Evolutionary conservation across 148 eudicot genomes (phyloP).

Genomic region (Camellia japonica): DNA sequence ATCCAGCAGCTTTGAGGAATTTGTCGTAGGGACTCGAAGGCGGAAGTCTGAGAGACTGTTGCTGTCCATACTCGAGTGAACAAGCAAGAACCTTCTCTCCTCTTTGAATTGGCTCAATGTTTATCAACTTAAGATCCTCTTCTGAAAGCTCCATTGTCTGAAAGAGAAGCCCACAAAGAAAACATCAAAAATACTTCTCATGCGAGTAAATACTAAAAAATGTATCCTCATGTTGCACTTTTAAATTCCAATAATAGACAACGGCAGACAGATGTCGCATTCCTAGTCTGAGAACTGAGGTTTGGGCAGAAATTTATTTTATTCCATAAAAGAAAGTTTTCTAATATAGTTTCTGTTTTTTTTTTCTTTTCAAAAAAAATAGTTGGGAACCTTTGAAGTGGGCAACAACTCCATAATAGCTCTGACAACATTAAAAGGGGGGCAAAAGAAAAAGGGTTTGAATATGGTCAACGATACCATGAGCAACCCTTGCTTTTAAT

Average conservation of each 20-base stretch:
- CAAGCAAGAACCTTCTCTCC: conserved; percentile 39
- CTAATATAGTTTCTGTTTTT: too few relatives aligned
- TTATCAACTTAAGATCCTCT: conserved; percentile 26
- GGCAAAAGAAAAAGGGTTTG: background rate
- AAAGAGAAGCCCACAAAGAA: background rate
- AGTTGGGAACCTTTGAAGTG: background rate
- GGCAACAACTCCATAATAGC: background rate
- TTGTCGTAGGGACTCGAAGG: conserved; percentile 91
- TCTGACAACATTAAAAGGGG: background rate
- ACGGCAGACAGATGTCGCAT: background rate
- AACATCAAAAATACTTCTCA: background rate
- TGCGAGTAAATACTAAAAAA: background rate
- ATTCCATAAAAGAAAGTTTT: too few relatives aligned
- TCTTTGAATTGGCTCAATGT: conserved; percentile 26
- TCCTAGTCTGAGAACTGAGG: background rate
- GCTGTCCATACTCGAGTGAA: conserved; percentile 53
- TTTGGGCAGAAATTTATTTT: background rate
- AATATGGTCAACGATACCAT: background rate
- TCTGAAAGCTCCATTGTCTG: conserved; percentile 40
- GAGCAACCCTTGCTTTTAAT: background rate
- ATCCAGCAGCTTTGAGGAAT: conserved; percentile 82
- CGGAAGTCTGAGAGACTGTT: conserved; percentile 66
- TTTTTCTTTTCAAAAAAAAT: background rate
- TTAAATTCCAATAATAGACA: background rate
- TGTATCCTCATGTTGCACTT: background rate